Base-by-base conservation (phyloP, 768 basidiomycete genomes). In the Podaxis rugospora region DNA sequence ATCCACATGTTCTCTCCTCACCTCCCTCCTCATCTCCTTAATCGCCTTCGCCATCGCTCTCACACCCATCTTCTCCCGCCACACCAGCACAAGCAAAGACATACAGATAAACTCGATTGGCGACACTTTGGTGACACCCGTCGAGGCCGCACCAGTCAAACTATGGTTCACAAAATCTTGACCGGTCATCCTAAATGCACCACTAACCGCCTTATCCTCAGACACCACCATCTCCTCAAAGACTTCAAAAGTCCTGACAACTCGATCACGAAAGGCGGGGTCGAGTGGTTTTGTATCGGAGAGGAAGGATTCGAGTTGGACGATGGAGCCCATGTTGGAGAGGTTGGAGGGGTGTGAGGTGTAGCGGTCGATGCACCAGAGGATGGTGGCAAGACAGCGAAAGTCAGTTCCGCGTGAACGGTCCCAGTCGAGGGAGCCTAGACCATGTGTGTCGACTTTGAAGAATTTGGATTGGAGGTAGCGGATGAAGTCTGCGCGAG, bases 81-180 rank as follows among this genome's bases (percentile, higher is more conserved):
- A 75, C n/a, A 76, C 69, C 11, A 78, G 77, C 14, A 90, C 80
- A 21, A 91, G 70, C 3, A 88, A 65, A 21, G 75, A 76, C 51
- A 83, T 80, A 63, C 80, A 73, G 51, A 89, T 76, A 63, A 92
- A 84, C 69, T 92, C 90, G 42, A 90, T 75, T 0, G 90, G 90
- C 0, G 89, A 78, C 1, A 91, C 76, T 40, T 84, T 85, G 83
- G 75, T 72, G 7, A 32, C 32, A 32, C 32, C 32, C 32, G 32
- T 32, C 9, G 32, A 7, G 1, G 32, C 32, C 32, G 49, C 65
- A 39, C 69, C 7, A 63, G 70, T 69, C 73, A 68, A 67, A 87
- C 81, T 21, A 72, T 61, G 6, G 65, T 57, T n/a, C 66, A 73
- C 18, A 74, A 51, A 40, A 11, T 59, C 57, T 25, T 23, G 13